phyloP scores from a whole-genome alignment of 305 asterid species.

The Nicotiana rustica region DNA sequence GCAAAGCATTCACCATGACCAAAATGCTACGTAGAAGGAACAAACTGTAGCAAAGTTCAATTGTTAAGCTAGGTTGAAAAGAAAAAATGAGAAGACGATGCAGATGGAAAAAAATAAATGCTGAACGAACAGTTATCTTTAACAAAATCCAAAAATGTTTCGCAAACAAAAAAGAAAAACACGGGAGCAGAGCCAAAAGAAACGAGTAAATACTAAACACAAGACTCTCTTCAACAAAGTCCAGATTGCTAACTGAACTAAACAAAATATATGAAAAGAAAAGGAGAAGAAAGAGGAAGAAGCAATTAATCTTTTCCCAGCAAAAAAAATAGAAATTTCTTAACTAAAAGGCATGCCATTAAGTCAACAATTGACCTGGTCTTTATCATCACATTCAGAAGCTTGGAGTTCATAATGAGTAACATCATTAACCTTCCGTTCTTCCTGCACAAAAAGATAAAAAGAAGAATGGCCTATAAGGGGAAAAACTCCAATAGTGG shows the following conservation, averaged over 20 bases:
- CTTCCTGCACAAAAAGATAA: slow-evolving; percentile 48
- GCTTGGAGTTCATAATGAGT: slow-evolving; percentile 38
- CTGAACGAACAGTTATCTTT: slow-evolving; percentile 8
- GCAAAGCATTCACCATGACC: not conserved
- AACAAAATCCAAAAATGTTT: not conserved
- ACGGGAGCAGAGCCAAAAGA: slow-evolving; percentile 23
- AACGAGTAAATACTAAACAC: not conserved
- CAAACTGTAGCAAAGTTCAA: slow-evolving; percentile 19
- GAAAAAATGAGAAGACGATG: not conserved
- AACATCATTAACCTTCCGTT: slow-evolving; percentile 38
- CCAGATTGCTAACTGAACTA: slow-evolving; percentile 13
- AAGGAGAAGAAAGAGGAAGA: not conserved
- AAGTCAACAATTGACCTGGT: slow-evolving; percentile 43
- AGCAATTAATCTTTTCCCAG: not conserved
- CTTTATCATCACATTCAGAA: slow-evolving; percentile 39
- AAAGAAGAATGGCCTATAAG: slow-evolving; percentile 6
- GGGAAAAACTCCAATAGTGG: not conserved
- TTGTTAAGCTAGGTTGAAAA: not conserved
- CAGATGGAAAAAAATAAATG: not conserved
- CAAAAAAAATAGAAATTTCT: not conserved
- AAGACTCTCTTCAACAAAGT: slow-evolving; percentile 3
- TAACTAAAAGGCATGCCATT: not conserved
- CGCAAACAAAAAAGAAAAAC: not conserved
- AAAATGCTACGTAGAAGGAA: not conserved
- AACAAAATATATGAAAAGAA: slow-evolving; percentile 9